Base-by-base conservation (phyloP, 208 protist species). In the Crithidia thermophila region DNA sequence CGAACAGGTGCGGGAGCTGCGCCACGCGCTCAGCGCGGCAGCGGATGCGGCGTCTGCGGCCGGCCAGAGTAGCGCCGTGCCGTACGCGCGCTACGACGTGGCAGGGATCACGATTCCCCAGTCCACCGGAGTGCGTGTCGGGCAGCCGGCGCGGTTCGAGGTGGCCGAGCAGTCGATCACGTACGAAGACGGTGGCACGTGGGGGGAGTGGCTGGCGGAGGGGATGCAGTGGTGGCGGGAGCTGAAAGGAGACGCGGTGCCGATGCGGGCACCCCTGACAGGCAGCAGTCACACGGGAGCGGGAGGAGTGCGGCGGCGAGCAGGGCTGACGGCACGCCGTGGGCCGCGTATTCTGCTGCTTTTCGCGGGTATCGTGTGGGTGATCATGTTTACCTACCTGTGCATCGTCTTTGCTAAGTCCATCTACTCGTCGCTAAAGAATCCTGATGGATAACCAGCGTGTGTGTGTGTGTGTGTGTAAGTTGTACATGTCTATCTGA, bases 1-100 rank as follows among this genome's bases (percentile, higher is more conserved):
- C 1, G 64, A 72, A 39, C 56, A 66, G 30, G 25, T 72, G 13
- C 27, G 27, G 16, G 56, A 72, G 40, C 57, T 72, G 45, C 67
- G 57, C 4, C 56, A 52, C 6, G 28, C 67, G 0, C 37, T 65
- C 1, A 34, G 33, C 16, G 60, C 60, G 1, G 60, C 60, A 5
- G 57, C 46, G 4, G 31, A 50, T 23, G 53, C 59, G 0, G 40
- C n/a, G 16, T 18, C 34, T n/a, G 40, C n/a, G 16, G 33, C 34
- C 3, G 40, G 43, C 18, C 23, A 50, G 6, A n/a, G 56, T n/a
- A 31, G 25, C 18, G 21, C 45, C n/a, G 20, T 47, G 7, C 13
- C 53, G 5, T 14, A 27, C 3, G 11, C 9, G 11, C 31, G 21
- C 27, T n/a, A n/a, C 14, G 16, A 46, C 13, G 25, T 8, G 16